These are phyloP conservation scores for Microcyclospora tardicrescens DNA, from an alignment of 2,329 filamentous ascomycete genomes.

Conservation along the genomic window DNA sequence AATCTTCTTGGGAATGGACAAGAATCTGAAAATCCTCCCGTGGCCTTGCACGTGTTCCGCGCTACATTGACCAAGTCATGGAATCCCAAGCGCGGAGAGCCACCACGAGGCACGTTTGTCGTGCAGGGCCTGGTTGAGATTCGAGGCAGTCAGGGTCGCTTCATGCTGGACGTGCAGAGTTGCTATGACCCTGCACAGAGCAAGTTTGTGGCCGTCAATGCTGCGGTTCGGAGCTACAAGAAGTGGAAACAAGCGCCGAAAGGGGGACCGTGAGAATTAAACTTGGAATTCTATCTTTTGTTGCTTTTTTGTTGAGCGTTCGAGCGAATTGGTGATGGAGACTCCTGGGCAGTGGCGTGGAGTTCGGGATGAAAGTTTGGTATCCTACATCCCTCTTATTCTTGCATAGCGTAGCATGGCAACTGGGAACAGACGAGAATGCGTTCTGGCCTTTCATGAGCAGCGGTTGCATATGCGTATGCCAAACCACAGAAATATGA, in stretches of 20 bases:
- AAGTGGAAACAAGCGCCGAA: conserved; percentile 26
- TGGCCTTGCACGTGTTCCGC: conserved; percentile 18
- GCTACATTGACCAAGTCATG: conserved; percentile 15
- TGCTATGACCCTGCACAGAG: conserved; percentile 33
- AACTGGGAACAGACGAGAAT: too few relatives aligned
- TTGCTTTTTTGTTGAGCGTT: conserved; percentile 4
- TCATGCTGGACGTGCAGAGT: conserved; percentile 32
- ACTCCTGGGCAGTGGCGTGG: background rate
- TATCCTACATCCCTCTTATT: too few relatives aligned
- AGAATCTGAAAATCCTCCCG: conserved; percentile 5
- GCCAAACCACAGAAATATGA: too few relatives aligned
- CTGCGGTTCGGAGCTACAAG: conserved; percentile 18
- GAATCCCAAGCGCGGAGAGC: conserved; percentile 18
- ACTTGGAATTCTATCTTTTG: background rate
- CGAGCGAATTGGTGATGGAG: conserved; percentile 3
- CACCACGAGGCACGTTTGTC: conserved; percentile 33
- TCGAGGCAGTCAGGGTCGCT: conserved; percentile 27
- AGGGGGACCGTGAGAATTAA: conserved; percentile 23
- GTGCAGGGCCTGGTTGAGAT: conserved; percentile 35
- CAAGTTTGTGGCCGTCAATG: conserved; percentile 24
- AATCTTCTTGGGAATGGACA: conserved; percentile 8
- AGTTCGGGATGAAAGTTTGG: too few relatives aligned
- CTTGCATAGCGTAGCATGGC: too few relatives aligned
- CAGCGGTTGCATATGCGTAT: too few relatives aligned
- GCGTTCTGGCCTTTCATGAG: too few relatives aligned